A percentile compares a stretch with the other conserved stretches of the same genome.
Evolutionary conservation across 257 asterid genomes (phyloP).

Genomic region (Eustoma russellianum): DNA sequence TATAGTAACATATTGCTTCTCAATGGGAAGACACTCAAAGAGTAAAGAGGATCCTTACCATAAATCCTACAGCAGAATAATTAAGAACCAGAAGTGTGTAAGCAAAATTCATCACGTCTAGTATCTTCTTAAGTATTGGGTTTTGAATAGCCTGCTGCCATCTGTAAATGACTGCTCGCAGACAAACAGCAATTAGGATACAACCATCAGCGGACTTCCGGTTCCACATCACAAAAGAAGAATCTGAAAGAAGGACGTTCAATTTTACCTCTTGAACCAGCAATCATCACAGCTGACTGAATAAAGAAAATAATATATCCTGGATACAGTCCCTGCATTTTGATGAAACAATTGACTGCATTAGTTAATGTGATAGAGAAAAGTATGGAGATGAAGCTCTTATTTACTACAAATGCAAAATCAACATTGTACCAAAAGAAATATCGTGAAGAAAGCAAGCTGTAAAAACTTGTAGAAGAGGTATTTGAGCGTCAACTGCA

Average conservation of each 20-base stretch:
- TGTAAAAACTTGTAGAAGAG: too few species aligned
- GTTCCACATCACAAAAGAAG: background rate
- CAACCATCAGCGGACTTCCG: conserved; percentile 6
- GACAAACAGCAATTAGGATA: conserved; percentile 16
- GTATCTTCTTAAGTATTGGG: conserved; percentile 30
- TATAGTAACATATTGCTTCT: background rate
- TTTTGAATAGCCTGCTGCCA: conserved; percentile 68
- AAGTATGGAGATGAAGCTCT: too few species aligned
- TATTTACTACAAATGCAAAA: too few species aligned
- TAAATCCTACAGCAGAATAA: conserved; percentile 86
- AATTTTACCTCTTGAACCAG: conserved; percentile 71
- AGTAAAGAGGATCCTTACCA: conserved; percentile 39
- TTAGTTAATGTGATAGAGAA: too few species aligned
- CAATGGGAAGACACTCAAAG: background rate
- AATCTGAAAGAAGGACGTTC: conserved; percentile 6
- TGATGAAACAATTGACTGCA: too few species aligned
- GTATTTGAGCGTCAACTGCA: too few species aligned
- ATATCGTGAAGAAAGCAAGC: too few species aligned
- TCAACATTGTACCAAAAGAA: too few species aligned
- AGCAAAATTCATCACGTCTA: conserved; percentile 43
- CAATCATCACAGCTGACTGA: conserved; percentile 78
- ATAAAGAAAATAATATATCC: conserved; percentile 90
- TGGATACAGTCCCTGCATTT: conserved; percentile 73
- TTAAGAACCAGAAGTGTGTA: conserved; percentile 75
- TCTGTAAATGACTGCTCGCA: conserved; percentile 54